Evolutionary conservation across 1,284 basidiomycete genomes (phyloP).

Genomic region (Ganoderma meredithae): DNA sequence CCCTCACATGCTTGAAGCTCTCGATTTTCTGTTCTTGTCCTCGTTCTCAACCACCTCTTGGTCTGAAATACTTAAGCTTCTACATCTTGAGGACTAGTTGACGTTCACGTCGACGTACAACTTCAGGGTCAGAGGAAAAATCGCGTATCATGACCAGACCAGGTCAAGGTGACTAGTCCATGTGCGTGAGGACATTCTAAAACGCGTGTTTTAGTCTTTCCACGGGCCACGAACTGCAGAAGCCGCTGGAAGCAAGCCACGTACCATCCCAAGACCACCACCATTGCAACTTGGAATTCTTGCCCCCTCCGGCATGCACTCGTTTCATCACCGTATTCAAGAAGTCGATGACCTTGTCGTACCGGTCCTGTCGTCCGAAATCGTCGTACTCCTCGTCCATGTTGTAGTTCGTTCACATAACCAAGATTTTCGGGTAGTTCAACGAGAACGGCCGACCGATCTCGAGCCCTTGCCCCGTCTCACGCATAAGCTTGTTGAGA

Average conservation of each 20-base stretch:
- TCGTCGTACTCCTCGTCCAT: background rate
- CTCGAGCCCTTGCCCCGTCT: background rate
- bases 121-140: too few relatives aligned
- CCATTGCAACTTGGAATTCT: conserved; percentile 11
- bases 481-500: background rate
- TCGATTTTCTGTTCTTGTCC: too few relatives aligned
- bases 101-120: too few relatives aligned
- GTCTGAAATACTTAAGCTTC: too few relatives aligned
- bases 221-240: too few relatives aligned
- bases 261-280: conserved; percentile 14
- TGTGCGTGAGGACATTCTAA: background rate
- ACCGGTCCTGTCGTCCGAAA: background rate
- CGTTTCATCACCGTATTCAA: conserved; percentile 8
- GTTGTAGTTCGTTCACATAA: conserved; percentile 11
- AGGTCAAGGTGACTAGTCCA: background rate
- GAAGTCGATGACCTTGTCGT: background rate
- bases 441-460: conserved; percentile 5
- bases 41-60: too few relatives aligned
- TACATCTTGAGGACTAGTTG: too few relatives aligned
- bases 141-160: too few relatives aligned
- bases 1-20: too few relatives aligned
- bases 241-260: too few relatives aligned
- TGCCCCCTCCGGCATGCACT: background rate
- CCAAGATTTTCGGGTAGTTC: conserved; percentile 13
- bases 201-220: background rate